A percentile compares a stretch with the other conserved stretches of the same genome.
Conservation (phyloP, 306 rosid species). For the Lupinus albus region DNA sequence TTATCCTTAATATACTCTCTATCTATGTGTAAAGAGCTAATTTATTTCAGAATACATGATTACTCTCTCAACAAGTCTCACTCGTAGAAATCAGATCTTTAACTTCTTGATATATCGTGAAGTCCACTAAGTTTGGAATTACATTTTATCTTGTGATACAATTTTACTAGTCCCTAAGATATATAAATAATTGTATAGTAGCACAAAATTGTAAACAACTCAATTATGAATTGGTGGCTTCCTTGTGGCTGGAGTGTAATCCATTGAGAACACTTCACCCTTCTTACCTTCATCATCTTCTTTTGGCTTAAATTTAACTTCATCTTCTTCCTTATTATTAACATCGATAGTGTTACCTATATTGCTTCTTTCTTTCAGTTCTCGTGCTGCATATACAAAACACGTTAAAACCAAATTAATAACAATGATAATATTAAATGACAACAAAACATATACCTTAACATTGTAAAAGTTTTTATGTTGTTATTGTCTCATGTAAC, state of each 20-base stretch:
- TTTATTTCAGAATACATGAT: no score
- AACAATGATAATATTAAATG: not conserved
- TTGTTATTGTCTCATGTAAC: no score
- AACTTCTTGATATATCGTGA: no score
- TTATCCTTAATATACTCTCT: no score
- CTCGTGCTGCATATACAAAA: conserved; percentile 50
- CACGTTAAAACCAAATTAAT: conserved; percentile 2
- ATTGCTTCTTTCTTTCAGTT: conserved; percentile 47
- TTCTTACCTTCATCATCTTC: conserved; percentile 40
- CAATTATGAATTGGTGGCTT: conserved; percentile 91
- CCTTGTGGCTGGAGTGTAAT: conserved; percentile 76
- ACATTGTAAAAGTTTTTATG: no score
- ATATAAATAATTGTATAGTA: not conserved
- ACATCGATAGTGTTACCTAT: conserved; percentile 4
- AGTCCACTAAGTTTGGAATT: no score
- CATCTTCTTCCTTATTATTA: conserved; percentile 37
- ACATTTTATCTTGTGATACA: no score
- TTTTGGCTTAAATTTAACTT: conserved; percentile 39
- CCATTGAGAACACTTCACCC: conserved; percentile 69
- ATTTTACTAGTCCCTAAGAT: not conserved
- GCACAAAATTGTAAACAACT: conserved; percentile 29
- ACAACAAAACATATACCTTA: no score
- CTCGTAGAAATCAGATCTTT: no score
- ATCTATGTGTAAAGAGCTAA: no score
- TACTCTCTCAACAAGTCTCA: no score